Evolutionary conservation across 352 stramenopile species (phyloP).

Genomic region (Phytophthora boehmeriae): DNA sequence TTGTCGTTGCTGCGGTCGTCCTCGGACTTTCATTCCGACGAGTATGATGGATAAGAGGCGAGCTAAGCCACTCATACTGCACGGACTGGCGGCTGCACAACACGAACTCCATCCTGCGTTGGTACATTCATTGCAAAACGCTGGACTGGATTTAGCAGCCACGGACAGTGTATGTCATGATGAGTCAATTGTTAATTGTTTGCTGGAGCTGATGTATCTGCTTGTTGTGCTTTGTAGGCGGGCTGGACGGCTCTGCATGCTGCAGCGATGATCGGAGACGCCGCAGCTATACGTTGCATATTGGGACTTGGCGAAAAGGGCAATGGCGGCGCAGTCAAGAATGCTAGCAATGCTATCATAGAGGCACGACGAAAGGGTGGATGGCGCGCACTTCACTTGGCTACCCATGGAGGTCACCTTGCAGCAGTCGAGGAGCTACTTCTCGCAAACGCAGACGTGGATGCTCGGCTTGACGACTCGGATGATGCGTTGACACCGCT

Average conservation of each 20-base stretch:
- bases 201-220: too few relatives aligned
- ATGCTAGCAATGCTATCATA: not conserved
- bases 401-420: constrained; percentile 30
- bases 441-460: constrained; percentile 30
- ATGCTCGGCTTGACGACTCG: constrained; percentile 25
- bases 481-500: constrained; percentile 41
- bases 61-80: constrained; percentile 38
- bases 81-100: constrained; percentile 29
- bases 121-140: constrained; percentile 17
- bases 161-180: constrained; percentile 30
- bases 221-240: constrained; percentile 1
- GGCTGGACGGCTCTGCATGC: constrained; percentile 45
- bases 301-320: not conserved
- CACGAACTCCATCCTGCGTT: constrained; percentile 33
- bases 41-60: constrained; percentile 18
- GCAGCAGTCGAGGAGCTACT: constrained; percentile 43
- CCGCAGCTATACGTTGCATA: constrained; percentile 27
- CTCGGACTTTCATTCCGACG: constrained; percentile 30
- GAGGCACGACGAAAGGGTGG: constrained; percentile 27
- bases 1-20: constrained; percentile 34
- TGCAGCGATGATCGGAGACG: constrained; percentile 38
- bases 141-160: constrained; percentile 35
- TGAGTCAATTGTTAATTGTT: too few relatives aligned
- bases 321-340: constrained; percentile 10
- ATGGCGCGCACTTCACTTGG: constrained; percentile 48